Evolutionary conservation across 202 grass and related monocot genomes (phyloP), one percentile per base, ranked within the genome.

Genomic region (Setaria italica): DNA sequence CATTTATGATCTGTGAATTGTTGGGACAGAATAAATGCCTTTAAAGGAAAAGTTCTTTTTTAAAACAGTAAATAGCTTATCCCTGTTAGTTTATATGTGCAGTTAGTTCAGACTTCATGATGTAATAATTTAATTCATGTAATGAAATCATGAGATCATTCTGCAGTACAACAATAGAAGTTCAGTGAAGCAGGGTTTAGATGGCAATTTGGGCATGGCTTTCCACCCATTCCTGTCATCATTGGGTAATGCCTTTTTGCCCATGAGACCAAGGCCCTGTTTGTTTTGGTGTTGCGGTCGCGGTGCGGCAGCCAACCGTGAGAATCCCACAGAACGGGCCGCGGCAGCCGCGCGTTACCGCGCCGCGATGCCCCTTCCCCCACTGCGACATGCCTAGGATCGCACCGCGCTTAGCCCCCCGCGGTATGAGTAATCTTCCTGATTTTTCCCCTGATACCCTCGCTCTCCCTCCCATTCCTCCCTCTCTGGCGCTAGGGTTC

Each of bases 51-150:
- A 42, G 0, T 67, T 67, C 8, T 16, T 87, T 87, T 32, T 58
- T 58, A 39, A 59, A 67, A 7, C 47, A 82, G 35, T 59, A 37
- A 37, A 71, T 39, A 58, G 10, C 51, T 63, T 46, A 33, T 80
- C 15, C 6, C 4, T 57, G 58, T 73, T 12, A 59, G 86, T 82
- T 68, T 88, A 57, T 64, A 79, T 45, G 20, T 71, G 74, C 46
- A 53, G 59, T 77, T 87, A 15, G 9, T 70, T 57, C 64, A 72
- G 7, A 62, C 64, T 82, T 71, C 34, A 42, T 62, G 10, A 20
- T 45, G 17, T 78, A 48, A 50, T 88, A 78, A 34, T 19, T 37
- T 55, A 6, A 20, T 81, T 32, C 19, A 55, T 76, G 16, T 80
- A 65, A 59, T 76, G 78, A 55, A 73, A 29, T 67, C 6, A 46